Conservation (phyloP, 2,329 filamentous ascomycete genomes). For the Laburnicola sp. region DNA sequence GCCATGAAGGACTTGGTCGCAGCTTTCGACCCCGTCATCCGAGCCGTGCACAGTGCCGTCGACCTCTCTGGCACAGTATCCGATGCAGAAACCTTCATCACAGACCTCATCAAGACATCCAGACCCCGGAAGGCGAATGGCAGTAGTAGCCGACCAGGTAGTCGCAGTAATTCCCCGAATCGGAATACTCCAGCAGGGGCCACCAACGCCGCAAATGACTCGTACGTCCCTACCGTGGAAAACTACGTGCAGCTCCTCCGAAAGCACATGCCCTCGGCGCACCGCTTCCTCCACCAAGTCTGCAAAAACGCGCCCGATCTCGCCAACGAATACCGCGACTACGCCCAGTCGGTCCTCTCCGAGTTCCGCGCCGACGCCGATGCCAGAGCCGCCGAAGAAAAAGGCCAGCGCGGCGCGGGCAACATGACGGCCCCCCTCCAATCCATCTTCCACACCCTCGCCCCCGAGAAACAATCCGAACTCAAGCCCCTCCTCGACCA, state of each 20-base stretch:
- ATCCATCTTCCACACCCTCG: slow-evolving; percentile 52
- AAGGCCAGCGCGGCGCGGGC: slow-evolving; percentile 42
- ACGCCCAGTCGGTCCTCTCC: slow-evolving; percentile 60
- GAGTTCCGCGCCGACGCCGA: slow-evolving; percentile 55
- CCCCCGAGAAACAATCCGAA: slow-evolving; percentile 49
- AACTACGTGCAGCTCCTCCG: slow-evolving; percentile 71
- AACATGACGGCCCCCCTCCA: slow-evolving; percentile 49
- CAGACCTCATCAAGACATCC: slow-evolving; percentile 66
- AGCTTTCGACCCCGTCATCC: slow-evolving; percentile 75
- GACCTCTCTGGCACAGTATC: slow-evolving; percentile 71
- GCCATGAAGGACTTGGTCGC: slow-evolving; percentile 65
- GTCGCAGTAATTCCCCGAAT: slow-evolving; percentile 23
- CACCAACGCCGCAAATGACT: slow-evolving; percentile 23
- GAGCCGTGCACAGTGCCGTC: slow-evolving; percentile 69
- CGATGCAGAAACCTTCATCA: slow-evolving; percentile 68
- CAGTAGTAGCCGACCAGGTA: slow-evolving; percentile 25
- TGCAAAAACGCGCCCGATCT: slow-evolving; percentile 69
- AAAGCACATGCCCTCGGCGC: slow-evolving; percentile 64
- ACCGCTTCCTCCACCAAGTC: slow-evolving; percentile 72
- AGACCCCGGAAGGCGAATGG: slow-evolving; percentile 44
- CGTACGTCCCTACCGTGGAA: slow-evolving; percentile 61
- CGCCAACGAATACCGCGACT: slow-evolving; percentile 62
- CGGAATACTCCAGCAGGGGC: slow-evolving; percentile 25
- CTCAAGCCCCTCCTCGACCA: slow-evolving; percentile 60
- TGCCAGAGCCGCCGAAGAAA: slow-evolving; percentile 22